A percentile compares a stretch with the other conserved stretches of the same genome.
phyloP scores from a whole-genome alignment of 306 rosid species.

The Pyrus bretschneideri region DNA sequence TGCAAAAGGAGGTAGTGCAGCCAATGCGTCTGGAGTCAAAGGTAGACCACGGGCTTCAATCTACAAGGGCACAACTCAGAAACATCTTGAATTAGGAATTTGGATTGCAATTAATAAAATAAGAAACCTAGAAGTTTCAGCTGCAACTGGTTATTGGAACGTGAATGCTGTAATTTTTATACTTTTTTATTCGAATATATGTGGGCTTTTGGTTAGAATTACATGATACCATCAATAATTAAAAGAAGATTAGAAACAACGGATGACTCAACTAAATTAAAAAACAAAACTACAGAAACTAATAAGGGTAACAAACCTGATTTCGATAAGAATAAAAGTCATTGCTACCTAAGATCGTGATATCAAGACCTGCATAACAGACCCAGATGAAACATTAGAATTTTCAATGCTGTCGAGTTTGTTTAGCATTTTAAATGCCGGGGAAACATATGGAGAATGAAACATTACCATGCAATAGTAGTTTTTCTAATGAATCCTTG shows the following conservation, averaged over 20 bases:
- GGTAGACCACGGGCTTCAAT: constrained; percentile 82
- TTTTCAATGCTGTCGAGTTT: background rate
- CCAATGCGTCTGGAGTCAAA: constrained; percentile 76
- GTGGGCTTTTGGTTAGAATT: background rate
- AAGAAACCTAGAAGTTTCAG: background rate
- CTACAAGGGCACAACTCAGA: constrained; percentile 34
- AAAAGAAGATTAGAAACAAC: background rate
- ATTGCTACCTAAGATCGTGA: constrained; percentile 87
- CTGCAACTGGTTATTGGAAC: background rate
- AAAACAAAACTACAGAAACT: background rate
- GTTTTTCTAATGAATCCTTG: constrained; percentile 49
- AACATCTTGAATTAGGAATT: constrained; percentile 7
- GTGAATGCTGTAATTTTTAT: background rate
- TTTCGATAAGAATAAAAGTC: constrained; percentile 87
- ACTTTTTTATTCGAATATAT: background rate
- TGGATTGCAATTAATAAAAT: background rate
- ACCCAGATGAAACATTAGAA: constrained; percentile 24
- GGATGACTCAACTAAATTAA: background rate
- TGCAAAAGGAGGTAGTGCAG: constrained; percentile 73
- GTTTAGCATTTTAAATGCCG: background rate
- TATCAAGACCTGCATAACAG: constrained; percentile 68
- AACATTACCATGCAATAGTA: constrained; percentile 63
- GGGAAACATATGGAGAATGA: constrained; percentile 3
- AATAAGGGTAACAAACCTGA: constrained; percentile 47
- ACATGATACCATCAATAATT: background rate